Conservation (phyloP, 768 basidiomycete species). For the Leccinum olivaceopallidum region DNA sequence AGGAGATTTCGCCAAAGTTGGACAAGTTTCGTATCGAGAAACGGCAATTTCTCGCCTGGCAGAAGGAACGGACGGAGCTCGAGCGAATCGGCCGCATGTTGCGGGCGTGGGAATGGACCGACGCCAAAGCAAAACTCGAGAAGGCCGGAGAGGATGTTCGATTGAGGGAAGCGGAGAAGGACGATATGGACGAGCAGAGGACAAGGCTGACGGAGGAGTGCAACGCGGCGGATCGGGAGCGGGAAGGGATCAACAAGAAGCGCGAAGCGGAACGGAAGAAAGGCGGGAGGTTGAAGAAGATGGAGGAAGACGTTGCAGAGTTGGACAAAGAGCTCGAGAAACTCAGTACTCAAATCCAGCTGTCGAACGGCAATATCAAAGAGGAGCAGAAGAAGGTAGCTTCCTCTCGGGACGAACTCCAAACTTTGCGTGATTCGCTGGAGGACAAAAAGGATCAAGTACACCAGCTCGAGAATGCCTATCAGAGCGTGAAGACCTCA, state of each 20-base stretch:
- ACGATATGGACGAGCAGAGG: slow-evolving; percentile 45
- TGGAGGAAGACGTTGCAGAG: slow-evolving; percentile 78
- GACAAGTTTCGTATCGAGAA: slow-evolving; percentile 90
- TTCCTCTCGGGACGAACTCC: slow-evolving; percentile 52
- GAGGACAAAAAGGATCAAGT: slow-evolving; percentile 63
- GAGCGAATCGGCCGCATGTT: slow-evolving; percentile 81
- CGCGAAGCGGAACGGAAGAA: slow-evolving; percentile 89
- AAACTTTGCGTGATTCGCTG: slow-evolving; percentile 60
- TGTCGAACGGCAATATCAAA: slow-evolving; percentile 69
- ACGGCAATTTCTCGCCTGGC: slow-evolving; percentile 83
- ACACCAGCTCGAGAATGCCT: slow-evolving; percentile 50
- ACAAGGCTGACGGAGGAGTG: slow-evolving; percentile 54
- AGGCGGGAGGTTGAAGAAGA: slow-evolving; percentile 86
- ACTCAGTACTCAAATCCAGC: slow-evolving; percentile 80
- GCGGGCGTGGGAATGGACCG: slow-evolving; percentile 88
- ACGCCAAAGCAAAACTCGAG: slow-evolving; percentile 50
- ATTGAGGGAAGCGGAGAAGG: slow-evolving; percentile 49
- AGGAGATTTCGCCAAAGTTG: slow-evolving; percentile 94
- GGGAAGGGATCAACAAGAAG: slow-evolving; percentile 64
- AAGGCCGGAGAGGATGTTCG: slow-evolving; percentile 58
- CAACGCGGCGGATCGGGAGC: slow-evolving; percentile 66
- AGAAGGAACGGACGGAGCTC: slow-evolving; percentile 85
- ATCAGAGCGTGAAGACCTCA: slow-evolving; percentile 65
- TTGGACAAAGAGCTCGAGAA: slow-evolving; percentile 82
- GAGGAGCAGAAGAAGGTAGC: slow-evolving; percentile 72